Evolutionary conservation across 73 alveolate genomes (phyloP), one percentile per base, ranked within the genome.

Genomic region (Loxodes magnus): DNA sequence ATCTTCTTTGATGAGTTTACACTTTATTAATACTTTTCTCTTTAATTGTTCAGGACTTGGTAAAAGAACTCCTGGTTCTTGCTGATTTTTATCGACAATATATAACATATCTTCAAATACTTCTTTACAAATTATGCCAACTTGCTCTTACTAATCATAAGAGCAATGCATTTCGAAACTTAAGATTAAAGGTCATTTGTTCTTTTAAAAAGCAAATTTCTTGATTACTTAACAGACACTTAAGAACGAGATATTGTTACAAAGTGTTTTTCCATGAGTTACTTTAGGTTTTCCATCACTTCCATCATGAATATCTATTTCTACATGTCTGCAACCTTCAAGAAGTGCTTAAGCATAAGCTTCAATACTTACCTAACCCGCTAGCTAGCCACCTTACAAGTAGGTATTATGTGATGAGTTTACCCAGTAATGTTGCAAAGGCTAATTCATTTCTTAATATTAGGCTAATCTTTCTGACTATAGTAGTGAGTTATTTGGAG

Each of bases 291-390:
- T 88, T 39, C 71, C 90, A 55, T 63, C 67, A 27, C 66, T 52
- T 12, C 94, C 94, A 69, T 90, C 98, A 85, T 92, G 86, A 9
- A 87, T 73, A 56, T 90, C 98, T 24, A 90, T 61, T 68, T 90
- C 98, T 5, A 90, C 92, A 59, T 92, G 86, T 49, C 96, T 62
- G 21, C 96, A 79, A 1, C 98, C 98, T 28, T 72, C 74, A 42
- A 74, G 61, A 31, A 90, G 67, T 2, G 79, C 93, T 46, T 86
- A 60, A 6, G 88, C 54, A 59, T 90, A 90, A 77, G 74, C 67
- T 15, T 76, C 82, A 6, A 81, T 79, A 27, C 94, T 79, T 3
- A 87, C 37, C 9, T 74, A 82, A 4, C 98, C 95, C 49, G 81
- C 68, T 23, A 90, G 53, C 59, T 90, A 81, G 56, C 82, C 81